Evolutionary conservation across 2,329 filamentous ascomycete genomes (phyloP).

Genomic region (Diaporthe sp.): DNA sequence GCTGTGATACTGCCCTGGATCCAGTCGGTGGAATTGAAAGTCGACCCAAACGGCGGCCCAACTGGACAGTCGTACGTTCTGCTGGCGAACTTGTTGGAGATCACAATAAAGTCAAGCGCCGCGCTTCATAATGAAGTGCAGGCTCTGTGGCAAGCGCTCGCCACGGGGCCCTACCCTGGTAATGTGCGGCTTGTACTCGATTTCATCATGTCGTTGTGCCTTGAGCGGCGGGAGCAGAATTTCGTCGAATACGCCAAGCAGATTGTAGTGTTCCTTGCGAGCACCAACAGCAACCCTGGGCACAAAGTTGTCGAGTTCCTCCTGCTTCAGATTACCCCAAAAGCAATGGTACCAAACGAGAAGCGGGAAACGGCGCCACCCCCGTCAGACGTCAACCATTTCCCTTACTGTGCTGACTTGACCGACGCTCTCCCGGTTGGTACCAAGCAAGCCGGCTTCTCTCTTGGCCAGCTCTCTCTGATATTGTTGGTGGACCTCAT

Average conservation of each 20-base stretch:
- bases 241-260: slow-evolving; percentile 99
- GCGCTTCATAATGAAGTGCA: slow-evolving; percentile 96
- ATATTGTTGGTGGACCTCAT: slow-evolving; percentile 96
- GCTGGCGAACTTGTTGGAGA: slow-evolving; percentile 93
- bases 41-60: slow-evolving; percentile 92
- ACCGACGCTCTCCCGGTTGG: slow-evolving; percentile 84
- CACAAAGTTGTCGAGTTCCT: slow-evolving; percentile 96
- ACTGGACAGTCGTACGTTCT: slow-evolving; percentile 95
- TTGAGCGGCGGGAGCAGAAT: slow-evolving; percentile 96
- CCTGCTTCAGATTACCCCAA: slow-evolving; percentile 89
- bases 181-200: slow-evolving; percentile 96
- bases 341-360: slow-evolving; percentile 95
- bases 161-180: slow-evolving; percentile 90
- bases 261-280: slow-evolving; percentile 95
- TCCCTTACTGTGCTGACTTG: slow-evolving; percentile 93
- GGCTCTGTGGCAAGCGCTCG: slow-evolving; percentile 95
- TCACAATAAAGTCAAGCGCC: slow-evolving; percentile 92
- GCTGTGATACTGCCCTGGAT: slow-evolving; percentile 97
- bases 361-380: slow-evolving; percentile 78
- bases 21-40: slow-evolving; percentile 90
- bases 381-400: slow-evolving; percentile 78
- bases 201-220: slow-evolving; percentile 94
- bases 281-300: slow-evolving; percentile 79
- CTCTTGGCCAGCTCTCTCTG: slow-evolving; percentile 90
- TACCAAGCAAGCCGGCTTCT: slow-evolving; percentile 93